Conservation (phyloP, 352 stramenopile genomes). For the Phytophthora podocarpi region DNA sequence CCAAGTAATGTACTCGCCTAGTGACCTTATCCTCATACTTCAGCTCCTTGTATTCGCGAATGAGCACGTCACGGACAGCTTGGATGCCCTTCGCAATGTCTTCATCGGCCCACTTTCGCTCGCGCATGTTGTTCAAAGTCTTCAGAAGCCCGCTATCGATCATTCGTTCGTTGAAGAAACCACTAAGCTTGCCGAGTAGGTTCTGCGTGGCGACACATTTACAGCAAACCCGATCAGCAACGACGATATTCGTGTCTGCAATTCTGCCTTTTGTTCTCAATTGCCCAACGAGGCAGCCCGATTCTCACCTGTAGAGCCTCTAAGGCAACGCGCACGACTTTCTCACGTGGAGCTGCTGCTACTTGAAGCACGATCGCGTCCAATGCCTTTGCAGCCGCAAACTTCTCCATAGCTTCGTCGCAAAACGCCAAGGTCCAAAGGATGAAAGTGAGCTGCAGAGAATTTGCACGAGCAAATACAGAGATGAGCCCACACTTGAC, state of each 20-base stretch:
- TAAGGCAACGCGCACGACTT: constrained; percentile 96
- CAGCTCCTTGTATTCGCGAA: constrained; percentile 89
- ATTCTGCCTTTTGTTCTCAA: background rate
- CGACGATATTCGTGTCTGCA: background rate
- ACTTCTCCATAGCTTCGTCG: constrained; percentile 82
- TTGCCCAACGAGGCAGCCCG: background rate
- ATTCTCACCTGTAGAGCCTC: constrained; percentile 87
- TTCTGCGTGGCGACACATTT: constrained; percentile 50
- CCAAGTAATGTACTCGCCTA: background rate
- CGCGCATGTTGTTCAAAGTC: constrained; percentile 92
- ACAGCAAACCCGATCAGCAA: background rate
- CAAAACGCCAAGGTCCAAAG: constrained; percentile 97
- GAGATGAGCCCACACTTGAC: background rate
- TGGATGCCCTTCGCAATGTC: constrained; percentile 92
- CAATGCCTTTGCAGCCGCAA: constrained; percentile 67
- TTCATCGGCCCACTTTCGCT: constrained; percentile 95
- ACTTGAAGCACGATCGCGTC: constrained; percentile 82
- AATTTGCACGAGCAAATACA: background rate
- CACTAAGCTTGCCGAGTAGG: constrained; percentile 77
- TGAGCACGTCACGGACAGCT: constrained; percentile 77
- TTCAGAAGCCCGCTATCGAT: constrained; percentile 96
- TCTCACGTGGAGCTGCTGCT: constrained; percentile 95
- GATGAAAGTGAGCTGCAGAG: constrained; percentile 92
- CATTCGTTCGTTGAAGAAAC: constrained; percentile 94
- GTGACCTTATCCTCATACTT: constrained; percentile 56